Percentiles rank a stretch among this genome's conserved stretches.
These are phyloP conservation scores for Candolleomyces aberdarensis DNA, from an alignment of 768 basidiomycete species.

Conservation along the genomic window DNA sequence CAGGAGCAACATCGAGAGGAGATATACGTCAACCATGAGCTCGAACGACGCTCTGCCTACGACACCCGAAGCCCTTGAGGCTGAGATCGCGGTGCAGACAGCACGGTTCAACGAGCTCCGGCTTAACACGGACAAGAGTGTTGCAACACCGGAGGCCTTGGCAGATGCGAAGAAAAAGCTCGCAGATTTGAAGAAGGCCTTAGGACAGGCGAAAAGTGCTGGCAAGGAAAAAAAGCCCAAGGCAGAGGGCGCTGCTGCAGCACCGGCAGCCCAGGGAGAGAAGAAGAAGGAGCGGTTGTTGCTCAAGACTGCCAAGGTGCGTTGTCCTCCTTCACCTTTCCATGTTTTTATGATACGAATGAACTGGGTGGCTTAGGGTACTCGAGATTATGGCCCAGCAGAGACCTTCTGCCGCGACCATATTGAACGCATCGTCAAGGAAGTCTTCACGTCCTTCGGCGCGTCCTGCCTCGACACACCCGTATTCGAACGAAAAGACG, in stretches of 20 bases:
- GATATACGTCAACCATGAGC: not conserved
- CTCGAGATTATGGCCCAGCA: conserved; percentile 88
- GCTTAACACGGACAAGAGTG: conserved; percentile 31
- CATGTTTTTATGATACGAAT: not conserved
- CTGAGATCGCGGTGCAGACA: conserved; percentile 55
- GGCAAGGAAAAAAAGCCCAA: conserved; percentile 38
- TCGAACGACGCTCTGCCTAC: not conserved
- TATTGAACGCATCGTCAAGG: conserved; percentile 85
- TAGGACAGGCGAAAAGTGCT: conserved; percentile 41
- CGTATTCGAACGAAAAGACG: conserved; percentile 96
- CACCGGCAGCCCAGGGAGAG: conserved; percentile 31
- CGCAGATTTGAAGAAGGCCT: conserved; percentile 61
- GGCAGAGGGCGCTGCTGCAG: conserved; percentile 26
- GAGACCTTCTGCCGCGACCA: conserved; percentile 92
- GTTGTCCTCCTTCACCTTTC: conserved; percentile 17
- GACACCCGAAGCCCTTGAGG: conserved; percentile 33
- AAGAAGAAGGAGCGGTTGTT: conserved; percentile 70
- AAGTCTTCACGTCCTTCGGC: conserved; percentile 85
- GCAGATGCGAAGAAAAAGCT: conserved; percentile 69
- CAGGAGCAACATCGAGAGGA: not conserved
- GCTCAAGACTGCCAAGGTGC: conserved; percentile 91
- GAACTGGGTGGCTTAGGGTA: conserved; percentile 54
- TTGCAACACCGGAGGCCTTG: conserved; percentile 45
- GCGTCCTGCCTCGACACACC: conserved; percentile 95
- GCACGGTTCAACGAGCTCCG: conserved; percentile 61